Conservation (phyloP, 345 rosid genomes). For the Corymbia maculata region DNA sequence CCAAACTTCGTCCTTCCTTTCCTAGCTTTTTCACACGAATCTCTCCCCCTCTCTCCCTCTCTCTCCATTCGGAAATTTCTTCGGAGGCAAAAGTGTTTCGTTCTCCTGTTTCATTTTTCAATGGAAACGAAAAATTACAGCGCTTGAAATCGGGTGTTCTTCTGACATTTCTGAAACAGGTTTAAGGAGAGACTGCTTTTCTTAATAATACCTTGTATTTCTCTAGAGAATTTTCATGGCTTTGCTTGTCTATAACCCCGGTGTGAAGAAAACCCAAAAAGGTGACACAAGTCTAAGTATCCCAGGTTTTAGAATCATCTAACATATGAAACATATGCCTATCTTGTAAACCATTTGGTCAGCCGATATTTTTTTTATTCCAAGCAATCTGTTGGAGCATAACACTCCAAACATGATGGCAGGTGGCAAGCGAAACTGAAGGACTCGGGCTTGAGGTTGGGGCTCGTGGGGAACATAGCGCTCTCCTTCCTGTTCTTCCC, state of each 20-base stretch:
- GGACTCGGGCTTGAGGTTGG: conserved; percentile 22
- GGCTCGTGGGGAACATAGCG: conserved; percentile 56
- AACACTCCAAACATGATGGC: not conserved
- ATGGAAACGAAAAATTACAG: not conserved
- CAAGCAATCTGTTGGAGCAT: not conserved
- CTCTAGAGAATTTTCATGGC: not conserved
- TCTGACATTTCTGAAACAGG: not conserved
- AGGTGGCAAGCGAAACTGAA: conserved; percentile 13
- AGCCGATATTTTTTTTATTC: not conserved
- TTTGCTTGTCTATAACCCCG: not conserved
- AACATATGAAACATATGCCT: not conserved
- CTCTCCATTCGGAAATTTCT: not conserved
- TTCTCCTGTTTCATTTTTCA: not conserved
- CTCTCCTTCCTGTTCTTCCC: conserved; percentile 64
- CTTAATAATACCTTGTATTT: not conserved
- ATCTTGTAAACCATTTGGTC: not conserved
- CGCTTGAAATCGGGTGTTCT: not conserved
- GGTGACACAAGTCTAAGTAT: not conserved
- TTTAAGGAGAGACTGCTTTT: not conserved
- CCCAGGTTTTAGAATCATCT: not conserved
- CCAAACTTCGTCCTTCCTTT: too few relatives aligned
- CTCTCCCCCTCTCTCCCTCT: not conserved
- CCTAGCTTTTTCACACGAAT: not conserved
- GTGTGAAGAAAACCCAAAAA: not conserved
- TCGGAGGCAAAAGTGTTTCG: not conserved